Evolutionary conservation across 208 protist genomes (phyloP), one percentile per base, ranked within the genome.

Genomic region (Acanthamoeba culbertsoni): DNA sequence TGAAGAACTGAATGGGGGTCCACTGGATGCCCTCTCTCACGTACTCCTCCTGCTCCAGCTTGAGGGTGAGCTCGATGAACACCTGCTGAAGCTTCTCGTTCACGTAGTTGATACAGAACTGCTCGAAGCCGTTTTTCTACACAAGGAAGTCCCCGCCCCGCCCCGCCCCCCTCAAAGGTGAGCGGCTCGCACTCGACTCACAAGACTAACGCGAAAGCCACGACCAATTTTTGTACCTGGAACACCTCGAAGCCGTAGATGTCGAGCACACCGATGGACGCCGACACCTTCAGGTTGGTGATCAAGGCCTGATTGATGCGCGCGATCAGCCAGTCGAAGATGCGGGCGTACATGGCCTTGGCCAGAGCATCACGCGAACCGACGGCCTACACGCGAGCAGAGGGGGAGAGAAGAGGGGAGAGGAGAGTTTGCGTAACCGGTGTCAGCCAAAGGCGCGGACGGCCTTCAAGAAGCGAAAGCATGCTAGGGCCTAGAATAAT

Each of bases 91-190:
- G 95, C 95, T 99, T 99, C 93, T 99, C 98, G 94, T 99, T 99
- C 43, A 99, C 98, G 95, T 99, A 99, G 96, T 99, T 99, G 94
- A 99, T 99, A 96, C 99, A 99, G 37, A 99, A 98, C 96, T 99
- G 98, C 95, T 99, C 99, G 94, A 99, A 99, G 33, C 98, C 97
- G 94, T 99, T 99, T 48, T 97, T 96, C 43, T 98, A 93, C 28
- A 95, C 7, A 8, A 46, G 37, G 28, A 46, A 53, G 18, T n/a
- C n/a, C n/a, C n/a, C n/a, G n/a, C n/a, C n/a, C n/a, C n/a, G n/a
- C n/a, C n/a, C n/a, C n/a, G n/a, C n/a, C n/a, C n/a, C n/a, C n/a
- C n/a, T n/a, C n/a, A n/a, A n/a, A n/a, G n/a, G n/a, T n/a, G n/a
- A n/a, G n/a, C n/a, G n/a, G n/a, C n/a, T n/a, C n/a, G n/a, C n/a